Evolutionary conservation across 345 rosid genomes (phyloP), one percentile per base, ranked within the genome.

Genomic region (Salix arbutifolia): DNA sequence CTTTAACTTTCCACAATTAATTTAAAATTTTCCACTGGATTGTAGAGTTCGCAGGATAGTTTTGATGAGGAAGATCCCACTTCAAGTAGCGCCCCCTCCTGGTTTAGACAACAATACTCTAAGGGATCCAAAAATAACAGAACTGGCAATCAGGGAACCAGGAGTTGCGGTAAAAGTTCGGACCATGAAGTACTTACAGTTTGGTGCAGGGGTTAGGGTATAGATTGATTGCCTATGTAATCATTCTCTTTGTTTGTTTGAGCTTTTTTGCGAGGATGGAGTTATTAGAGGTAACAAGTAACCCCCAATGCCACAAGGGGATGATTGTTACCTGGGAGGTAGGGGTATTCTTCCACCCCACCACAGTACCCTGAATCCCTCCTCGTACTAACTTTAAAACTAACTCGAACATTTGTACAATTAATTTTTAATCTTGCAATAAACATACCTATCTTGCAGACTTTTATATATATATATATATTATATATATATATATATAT

Each of bases 1-100:
- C 21, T 80, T 80, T 8, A 25, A n/a, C 31, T 70, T 65, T 16
- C 26, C 74, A 65, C 50, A 38, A 11, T 67, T 67, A 52, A 52
- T 0, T 19, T 19, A 38, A 74, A 13, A 4, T 66, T 74, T 67
- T 16, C 28, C 66, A 68, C 19, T 74, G 40, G 28, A 16, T 64
- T 79, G 33, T 87, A 95, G 99, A 77, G 78, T 30, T 89, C 88
- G 91, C 79, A 78, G 52, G 80, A 85, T 78, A 90, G 81, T 62
- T 78, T 82, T 84, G 83, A 80, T 67, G 85, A 90, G 56, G 87
- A 83, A 48, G 85, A 84, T 73, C 83, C 89, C 3, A 81, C 85
- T 33, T 85, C 91, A 53, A 84, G 88, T 53, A 80, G 83, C 77
- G 87, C 77, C 17, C 60, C 81, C 58, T 88, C 97, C 0, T 88